Evolutionary conservation across 2,329 filamentous ascomycete species (phyloP).

Genomic region (Botrytis sinoallii): DNA sequence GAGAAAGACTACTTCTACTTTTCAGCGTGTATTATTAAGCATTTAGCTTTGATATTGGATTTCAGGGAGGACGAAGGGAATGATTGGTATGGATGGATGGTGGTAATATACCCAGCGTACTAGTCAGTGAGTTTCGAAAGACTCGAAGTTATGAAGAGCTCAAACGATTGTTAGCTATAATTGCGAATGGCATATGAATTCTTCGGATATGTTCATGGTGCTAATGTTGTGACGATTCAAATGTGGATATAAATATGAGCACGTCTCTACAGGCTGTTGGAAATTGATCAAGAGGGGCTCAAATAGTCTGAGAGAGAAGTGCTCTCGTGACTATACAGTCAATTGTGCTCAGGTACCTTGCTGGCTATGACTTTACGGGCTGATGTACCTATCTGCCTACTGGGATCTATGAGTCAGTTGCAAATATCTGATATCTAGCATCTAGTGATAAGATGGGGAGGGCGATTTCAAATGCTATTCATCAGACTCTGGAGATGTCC

Average conservation of each 20-base stretch:
- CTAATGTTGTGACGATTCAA: not conserved
- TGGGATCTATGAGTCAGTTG: not conserved
- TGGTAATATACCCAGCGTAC: conserved; percentile 6
- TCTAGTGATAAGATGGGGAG: not conserved
- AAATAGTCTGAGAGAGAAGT: not conserved
- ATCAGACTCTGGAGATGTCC: not conserved
- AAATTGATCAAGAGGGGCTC: not conserved
- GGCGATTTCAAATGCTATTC: not conserved
- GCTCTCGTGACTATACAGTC: not conserved
- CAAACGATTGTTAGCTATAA: not conserved
- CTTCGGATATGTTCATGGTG: not conserved
- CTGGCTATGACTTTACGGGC: not conserved
- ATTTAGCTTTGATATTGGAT: not conserved
- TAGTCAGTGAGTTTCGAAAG: not conserved
- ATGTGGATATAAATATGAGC: not conserved
- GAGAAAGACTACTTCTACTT: not conserved
- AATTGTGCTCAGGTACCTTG: not conserved
- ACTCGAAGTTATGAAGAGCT: not conserved
- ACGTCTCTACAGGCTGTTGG: not conserved
- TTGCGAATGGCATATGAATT: not conserved
- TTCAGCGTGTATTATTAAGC: conserved; percentile 6
- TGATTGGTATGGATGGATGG: not conserved
- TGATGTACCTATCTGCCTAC: not conserved
- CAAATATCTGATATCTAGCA: not conserved
- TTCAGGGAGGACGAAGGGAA: not conserved